Base-by-base conservation (phyloP, 2,329 filamentous ascomycete genomes). In the Tolypocladium nubicola region DNA sequence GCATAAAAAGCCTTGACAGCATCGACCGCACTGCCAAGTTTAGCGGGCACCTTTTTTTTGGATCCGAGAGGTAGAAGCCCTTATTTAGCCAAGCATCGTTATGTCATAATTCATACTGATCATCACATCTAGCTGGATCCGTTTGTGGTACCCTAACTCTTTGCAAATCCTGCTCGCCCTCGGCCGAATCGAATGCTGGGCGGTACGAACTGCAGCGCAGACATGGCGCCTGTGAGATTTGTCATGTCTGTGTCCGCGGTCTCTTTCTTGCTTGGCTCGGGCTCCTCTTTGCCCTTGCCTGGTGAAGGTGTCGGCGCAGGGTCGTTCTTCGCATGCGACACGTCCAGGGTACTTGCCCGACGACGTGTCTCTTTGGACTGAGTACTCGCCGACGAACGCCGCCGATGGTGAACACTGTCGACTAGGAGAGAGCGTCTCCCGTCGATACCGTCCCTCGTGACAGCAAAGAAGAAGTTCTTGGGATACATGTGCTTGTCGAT, bases 401-500 rank as follows among this genome's bases (percentile, higher is more conserved):
- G 71, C 47, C 77, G 75, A 58, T 75, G 74, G 62, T 79, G 76
- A 7, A 75, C 72, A 13, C 73, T 71, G n/a, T 86, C 80, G 53
- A 83, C 77, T 14, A 97, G 76, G 73, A 99, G 84, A 21, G 90
- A 96, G 49, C 79, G 85, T 55, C 89, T 83, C 53, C 87, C 87
- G 66, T 97, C 93, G 60, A 97, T 89, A n/a, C 94, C 94, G 60
- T 90, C 85, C 62, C 91, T 89, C 3, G 95, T 87, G 55, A 97
- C 83, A 54, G 85, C 84, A 66, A 95, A 96, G 71, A 95, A 93
- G 73, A 91, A 96, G 65, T 89, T 88, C 68, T 83, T 85, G 13
- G 92, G 93, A 68, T 94, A 99, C 74, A 87, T 81, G 72, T 99
- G 94, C 74, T 96, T 97, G 76, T 96, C 92, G 63, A 96, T 90